These are phyloP conservation scores for Haematococcus sp. DNA, from an alignment of 139 green algal species.

Conservation along the genomic window DNA sequence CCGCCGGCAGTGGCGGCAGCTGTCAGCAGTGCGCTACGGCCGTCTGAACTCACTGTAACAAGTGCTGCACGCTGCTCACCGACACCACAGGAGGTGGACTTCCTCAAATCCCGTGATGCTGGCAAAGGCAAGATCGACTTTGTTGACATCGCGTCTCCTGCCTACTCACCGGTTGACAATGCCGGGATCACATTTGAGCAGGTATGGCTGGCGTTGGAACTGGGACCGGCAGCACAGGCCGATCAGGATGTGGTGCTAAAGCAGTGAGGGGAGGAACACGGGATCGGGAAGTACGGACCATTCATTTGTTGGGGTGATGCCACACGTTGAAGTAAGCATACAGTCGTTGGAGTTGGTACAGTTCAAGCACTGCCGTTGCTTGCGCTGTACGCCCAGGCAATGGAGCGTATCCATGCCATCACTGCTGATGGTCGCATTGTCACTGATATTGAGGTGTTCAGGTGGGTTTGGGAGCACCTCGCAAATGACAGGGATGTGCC, in stretches of 20 bases:
- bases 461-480: neutral
- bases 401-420: constrained; percentile 91
- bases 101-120: constrained; percentile 70
- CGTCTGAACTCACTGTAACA: neutral
- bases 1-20: too few species aligned
- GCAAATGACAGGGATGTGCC: too few species aligned
- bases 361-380: neutral
- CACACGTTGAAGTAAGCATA: neutral
- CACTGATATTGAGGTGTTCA: constrained; percentile 67
- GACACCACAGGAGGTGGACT: constrained; percentile 76
- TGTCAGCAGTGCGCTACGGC: too few species aligned
- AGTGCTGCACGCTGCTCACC: neutral
- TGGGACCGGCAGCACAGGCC: too few species aligned
- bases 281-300: neutral
- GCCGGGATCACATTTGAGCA: constrained; percentile 73
- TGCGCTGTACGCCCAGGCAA: too few species aligned
- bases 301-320: neutral
- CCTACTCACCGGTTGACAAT: constrained; percentile 74
- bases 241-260: too few species aligned
- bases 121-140: constrained; percentile 78
- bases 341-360: neutral
- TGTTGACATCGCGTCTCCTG: constrained; percentile 80
- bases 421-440: constrained; percentile 71
- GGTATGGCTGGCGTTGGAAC: constrained; percentile 26
- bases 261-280: neutral